phyloP scores from a whole-genome alignment of 108 stramenopile genomes.

The Nitzschia inconspicua region DNA sequence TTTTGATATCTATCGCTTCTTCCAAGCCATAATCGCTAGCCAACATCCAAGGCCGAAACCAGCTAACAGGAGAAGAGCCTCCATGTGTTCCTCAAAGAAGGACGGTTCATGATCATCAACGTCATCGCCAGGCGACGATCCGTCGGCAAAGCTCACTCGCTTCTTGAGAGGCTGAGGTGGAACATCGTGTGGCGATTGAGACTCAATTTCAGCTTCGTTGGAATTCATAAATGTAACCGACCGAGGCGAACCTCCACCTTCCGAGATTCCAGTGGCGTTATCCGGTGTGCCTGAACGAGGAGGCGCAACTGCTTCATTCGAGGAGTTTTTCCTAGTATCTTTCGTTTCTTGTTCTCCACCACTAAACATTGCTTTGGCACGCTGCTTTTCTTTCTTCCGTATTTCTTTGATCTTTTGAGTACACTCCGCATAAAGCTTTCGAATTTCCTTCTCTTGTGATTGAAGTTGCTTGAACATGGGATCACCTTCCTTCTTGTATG shows the following conservation, averaged over 20 bases:
- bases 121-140: neutral
- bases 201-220: too few species aligned
- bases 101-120: slow-evolving; percentile 8
- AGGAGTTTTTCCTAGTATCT: neutral
- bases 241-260: too few species aligned
- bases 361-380: slow-evolving; percentile 75
- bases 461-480: slow-evolving; percentile 34
- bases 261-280: too few species aligned
- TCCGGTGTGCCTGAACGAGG: too few species aligned
- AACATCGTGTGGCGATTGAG: too few species aligned
- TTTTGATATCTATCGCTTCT: neutral
- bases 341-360: neutral
- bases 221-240: too few species aligned
- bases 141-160: slow-evolving; percentile 19
- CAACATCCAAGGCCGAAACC: slow-evolving; percentile 19
- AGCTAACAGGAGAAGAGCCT: slow-evolving; percentile 19
- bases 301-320: too few species aligned
- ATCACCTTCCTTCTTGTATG: slow-evolving; percentile 40
- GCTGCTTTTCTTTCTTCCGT: slow-evolving; percentile 64
- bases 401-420: slow-evolving; percentile 32
- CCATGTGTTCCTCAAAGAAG: slow-evolving; percentile 29
- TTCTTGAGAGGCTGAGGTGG: neutral
- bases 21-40: neutral
- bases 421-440: slow-evolving; percentile 31
- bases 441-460: slow-evolving; percentile 60